phyloP scores from a whole-genome alignment of 495 filamentous ascomycete genomes.

The Penicillium desertorum region DNA sequence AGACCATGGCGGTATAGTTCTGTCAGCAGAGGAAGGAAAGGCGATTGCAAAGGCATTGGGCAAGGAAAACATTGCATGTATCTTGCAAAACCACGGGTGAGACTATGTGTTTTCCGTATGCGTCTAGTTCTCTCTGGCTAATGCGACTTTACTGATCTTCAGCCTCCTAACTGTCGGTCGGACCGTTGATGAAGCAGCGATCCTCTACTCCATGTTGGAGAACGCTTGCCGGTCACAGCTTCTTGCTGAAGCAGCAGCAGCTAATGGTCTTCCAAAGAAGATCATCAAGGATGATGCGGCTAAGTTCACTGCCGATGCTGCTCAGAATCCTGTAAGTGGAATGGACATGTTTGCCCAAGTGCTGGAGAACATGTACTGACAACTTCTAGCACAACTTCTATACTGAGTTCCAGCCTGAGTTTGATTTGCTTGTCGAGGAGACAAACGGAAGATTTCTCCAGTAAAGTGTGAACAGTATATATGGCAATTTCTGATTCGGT shows the following conservation, averaged over 20 bases:
- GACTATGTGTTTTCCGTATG: neutral
- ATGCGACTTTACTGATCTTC: neutral
- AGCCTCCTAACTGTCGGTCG: slow-evolving; percentile 60
- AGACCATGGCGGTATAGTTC: slow-evolving; percentile 55
- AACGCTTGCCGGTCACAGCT: slow-evolving; percentile 66
- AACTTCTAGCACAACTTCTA: slow-evolving; percentile 43
- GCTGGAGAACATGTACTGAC: slow-evolving; percentile 7
- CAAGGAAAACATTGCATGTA: slow-evolving; percentile 59
- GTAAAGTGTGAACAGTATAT: slow-evolving; percentile 14
- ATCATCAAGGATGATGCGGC: slow-evolving; percentile 45
- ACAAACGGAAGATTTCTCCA: slow-evolving; percentile 42
- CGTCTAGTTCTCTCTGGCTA: slow-evolving; percentile 5
- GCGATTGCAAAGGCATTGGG: slow-evolving; percentile 61
- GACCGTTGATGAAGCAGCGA: slow-evolving; percentile 66
- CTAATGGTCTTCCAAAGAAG: slow-evolving; percentile 56
- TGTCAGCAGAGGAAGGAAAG: slow-evolving; percentile 61
- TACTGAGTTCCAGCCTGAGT: slow-evolving; percentile 49
- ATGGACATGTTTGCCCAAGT: neutral
- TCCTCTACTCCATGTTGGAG: slow-evolving; percentile 66
- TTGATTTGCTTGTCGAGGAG: slow-evolving; percentile 47
- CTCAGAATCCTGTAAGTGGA: slow-evolving; percentile 41
- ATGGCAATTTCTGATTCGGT: slow-evolving; percentile 2
- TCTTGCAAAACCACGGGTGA: slow-evolving; percentile 67
- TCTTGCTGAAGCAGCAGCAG: slow-evolving; percentile 62
- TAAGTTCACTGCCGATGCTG: slow-evolving; percentile 40